These are phyloP conservation scores for Roridomyces roridus DNA, from an alignment of 768 basidiomycete species.

Conservation along the genomic window DNA sequence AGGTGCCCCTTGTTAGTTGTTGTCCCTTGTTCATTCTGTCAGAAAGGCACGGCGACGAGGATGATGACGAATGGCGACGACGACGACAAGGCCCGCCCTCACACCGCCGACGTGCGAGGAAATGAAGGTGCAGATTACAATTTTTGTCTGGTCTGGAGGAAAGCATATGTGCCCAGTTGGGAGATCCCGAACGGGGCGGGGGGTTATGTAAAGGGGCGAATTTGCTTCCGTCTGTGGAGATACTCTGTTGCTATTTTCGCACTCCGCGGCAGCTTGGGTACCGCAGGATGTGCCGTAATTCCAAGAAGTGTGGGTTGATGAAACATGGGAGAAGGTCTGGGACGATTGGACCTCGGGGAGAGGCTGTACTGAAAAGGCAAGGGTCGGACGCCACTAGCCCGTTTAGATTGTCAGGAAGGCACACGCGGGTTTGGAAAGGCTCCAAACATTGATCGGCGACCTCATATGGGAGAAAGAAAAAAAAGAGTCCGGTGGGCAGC, in stretches of 20 bases:
- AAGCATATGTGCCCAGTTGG: no score
- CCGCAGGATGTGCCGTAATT: not conserved
- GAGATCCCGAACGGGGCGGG: no score
- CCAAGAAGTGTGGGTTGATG: not conserved
- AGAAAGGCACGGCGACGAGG: constrained; percentile 10
- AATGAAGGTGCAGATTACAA: constrained; percentile 18
- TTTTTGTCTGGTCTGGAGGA: no score
- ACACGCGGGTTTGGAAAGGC: constrained; percentile 5
- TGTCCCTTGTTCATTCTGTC: constrained; percentile 19
- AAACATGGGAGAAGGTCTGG: not conserved
- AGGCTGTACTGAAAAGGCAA: not conserved
- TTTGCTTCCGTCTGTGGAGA: no score
- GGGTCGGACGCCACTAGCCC: constrained; percentile 19
- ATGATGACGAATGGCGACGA: no score
- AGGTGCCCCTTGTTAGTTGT: not conserved
- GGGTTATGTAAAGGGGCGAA: not conserved
- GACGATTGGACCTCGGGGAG: constrained; percentile 2
- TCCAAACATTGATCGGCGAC: constrained; percentile 10
- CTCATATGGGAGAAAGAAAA: not conserved
- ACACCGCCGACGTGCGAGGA: constrained; percentile 23
- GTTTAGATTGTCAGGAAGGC: constrained; percentile 18
- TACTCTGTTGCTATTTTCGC: not conserved
- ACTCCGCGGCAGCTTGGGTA: constrained; percentile 11
- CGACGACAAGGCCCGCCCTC: constrained; percentile 6
- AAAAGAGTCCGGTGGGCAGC: no score